Evolutionary conservation across 306 rosid species (phyloP).

Genomic region (Mimosa bimucronata): DNA sequence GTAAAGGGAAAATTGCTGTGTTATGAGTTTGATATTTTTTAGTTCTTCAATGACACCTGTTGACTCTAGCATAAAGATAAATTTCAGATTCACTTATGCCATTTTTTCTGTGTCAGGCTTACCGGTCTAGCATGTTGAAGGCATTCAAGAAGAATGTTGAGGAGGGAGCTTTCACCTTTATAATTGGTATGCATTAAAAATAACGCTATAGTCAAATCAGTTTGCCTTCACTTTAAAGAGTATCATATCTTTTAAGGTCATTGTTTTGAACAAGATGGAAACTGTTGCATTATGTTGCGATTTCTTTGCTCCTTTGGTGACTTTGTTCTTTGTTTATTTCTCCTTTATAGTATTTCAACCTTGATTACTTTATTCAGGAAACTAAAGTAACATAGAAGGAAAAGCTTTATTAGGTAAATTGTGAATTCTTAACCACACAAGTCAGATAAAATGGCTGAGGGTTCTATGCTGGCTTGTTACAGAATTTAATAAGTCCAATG

Average conservation of each 20-base stretch:
- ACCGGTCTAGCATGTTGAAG: constrained; percentile 94
- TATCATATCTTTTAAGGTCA: constrained; percentile 36
- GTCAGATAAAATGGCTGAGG: constrained; percentile 43
- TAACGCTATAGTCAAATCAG: constrained; percentile 21
- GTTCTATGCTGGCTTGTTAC: constrained; percentile 51
- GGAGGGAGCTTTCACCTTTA: constrained; percentile 84
- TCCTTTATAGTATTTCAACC: constrained; percentile 31
- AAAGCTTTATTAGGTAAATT: constrained; percentile 33
- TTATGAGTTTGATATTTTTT: constrained; percentile 15
- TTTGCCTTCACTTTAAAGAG: constrained; percentile 26
- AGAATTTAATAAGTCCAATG: constrained; percentile 54
- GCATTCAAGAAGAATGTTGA: constrained; percentile 95
- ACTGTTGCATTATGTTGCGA: constrained; percentile 44
- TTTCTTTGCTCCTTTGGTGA: constrained; percentile 43
- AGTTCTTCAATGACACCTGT: constrained; percentile 25
- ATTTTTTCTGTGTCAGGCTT: constrained; percentile 61
- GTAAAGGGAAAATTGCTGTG: not conserved
- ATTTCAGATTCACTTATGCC: constrained; percentile 5
- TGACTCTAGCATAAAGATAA: constrained; percentile 15
- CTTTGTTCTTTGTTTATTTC: constrained; percentile 34
- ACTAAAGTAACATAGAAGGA: not conserved
- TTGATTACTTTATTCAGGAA: constrained; percentile 35
- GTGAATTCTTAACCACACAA: constrained; percentile 38
- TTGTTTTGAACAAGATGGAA: constrained; percentile 45
- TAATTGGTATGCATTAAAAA: constrained; percentile 78